Percentiles rank a stretch among this genome's conserved stretches.
These are phyloP conservation scores for Talaromyces sp. DNA, from an alignment of 2,329 filamentous ascomycete genomes.

Conservation along the genomic window DNA sequence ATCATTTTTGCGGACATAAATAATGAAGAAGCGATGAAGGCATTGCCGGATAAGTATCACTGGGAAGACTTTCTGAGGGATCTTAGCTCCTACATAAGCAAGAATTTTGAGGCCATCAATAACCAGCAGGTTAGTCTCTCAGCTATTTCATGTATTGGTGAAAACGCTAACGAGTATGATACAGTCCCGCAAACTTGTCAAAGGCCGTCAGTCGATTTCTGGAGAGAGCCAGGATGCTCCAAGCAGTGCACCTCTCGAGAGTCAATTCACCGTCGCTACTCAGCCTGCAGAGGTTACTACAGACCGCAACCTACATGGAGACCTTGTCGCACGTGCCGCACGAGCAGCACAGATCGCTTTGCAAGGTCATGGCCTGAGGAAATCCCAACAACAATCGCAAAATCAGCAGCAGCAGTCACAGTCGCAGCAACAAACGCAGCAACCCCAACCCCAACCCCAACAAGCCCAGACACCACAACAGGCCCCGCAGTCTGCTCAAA, in stretches of 20 bases:
- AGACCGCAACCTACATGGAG: conserved; percentile 43
- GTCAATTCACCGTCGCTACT: conserved; percentile 42
- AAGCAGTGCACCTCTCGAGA: conserved; percentile 39
- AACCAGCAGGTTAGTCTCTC: conserved; percentile 44
- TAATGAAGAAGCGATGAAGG: conserved; percentile 49
- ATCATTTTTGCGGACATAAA: conserved; percentile 58
- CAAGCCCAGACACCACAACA: conserved; percentile 28
- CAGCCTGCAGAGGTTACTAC: conserved; percentile 41
- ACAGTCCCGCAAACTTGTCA: conserved; percentile 41
- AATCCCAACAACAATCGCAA: conserved; percentile 36
- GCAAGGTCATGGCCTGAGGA: conserved; percentile 43
- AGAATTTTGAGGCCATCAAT: conserved; percentile 56
- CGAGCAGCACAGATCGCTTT: conserved; percentile 50
- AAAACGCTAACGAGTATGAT: conserved; percentile 5
- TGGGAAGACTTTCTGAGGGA: conserved; percentile 65
- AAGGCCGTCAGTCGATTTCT: conserved; percentile 38
- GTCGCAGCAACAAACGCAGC: conserved; percentile 31
- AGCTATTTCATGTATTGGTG: too few species aligned
- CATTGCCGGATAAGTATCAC: conserved; percentile 59
- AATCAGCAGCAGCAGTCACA: conserved; percentile 33
- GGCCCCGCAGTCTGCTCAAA: conserved; percentile 30
- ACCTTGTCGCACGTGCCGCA: conserved; percentile 49
- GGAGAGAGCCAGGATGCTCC: conserved; percentile 39
- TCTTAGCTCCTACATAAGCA: conserved; percentile 58
- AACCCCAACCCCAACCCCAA: conserved; percentile 27